Percentiles rank a stretch among this genome's conserved stretches.
phyloP scores from a whole-genome alignment of 2,329 filamentous ascomycete species.

The Pleoardoris graminearum region DNA sequence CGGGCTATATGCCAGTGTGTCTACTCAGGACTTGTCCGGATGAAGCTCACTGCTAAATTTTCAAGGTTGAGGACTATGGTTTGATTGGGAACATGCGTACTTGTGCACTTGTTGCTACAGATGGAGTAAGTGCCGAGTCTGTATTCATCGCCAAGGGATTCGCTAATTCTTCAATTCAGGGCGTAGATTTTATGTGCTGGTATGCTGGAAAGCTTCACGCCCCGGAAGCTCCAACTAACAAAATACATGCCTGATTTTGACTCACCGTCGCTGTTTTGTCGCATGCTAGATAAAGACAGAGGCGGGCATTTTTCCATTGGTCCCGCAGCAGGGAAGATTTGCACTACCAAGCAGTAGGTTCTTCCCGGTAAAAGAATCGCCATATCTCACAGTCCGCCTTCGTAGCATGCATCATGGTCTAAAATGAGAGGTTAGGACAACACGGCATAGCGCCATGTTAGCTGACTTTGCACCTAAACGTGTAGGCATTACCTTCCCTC shows the following conservation, averaged over 20 bases:
- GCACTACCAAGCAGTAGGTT: slow-evolving; percentile 76
- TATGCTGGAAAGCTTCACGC: neutral
- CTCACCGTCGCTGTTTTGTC: slow-evolving; percentile 74
- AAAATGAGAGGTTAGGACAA: too few species aligned
- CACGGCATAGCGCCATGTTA: too few species aligned
- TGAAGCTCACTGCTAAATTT: neutral
- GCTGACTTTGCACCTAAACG: too few species aligned
- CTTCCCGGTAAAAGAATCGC: too few species aligned
- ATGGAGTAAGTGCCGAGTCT: slow-evolving; percentile 49
- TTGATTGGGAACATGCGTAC: slow-evolving; percentile 77
- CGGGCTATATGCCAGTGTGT: slow-evolving; percentile 17
- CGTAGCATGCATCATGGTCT: too few species aligned
- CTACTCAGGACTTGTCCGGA: neutral
- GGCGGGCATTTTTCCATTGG: slow-evolving; percentile 72
- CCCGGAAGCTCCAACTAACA: neutral
- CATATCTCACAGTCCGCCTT: too few species aligned
- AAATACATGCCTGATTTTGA: slow-evolving; percentile 71
- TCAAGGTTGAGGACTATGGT: slow-evolving; percentile 70
- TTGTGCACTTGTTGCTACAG: slow-evolving; percentile 73
- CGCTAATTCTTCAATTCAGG: too few species aligned
- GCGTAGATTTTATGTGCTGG: slow-evolving; percentile 79
- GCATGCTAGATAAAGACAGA: slow-evolving; percentile 73
- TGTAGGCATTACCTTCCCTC: slow-evolving; percentile 76
- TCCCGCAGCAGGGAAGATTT: slow-evolving; percentile 53
- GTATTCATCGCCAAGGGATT: too few species aligned